These are phyloP conservation scores for Przewalskia tangutica DNA, from an alignment of 257 asterid genomes.

Conservation along the genomic window DNA sequence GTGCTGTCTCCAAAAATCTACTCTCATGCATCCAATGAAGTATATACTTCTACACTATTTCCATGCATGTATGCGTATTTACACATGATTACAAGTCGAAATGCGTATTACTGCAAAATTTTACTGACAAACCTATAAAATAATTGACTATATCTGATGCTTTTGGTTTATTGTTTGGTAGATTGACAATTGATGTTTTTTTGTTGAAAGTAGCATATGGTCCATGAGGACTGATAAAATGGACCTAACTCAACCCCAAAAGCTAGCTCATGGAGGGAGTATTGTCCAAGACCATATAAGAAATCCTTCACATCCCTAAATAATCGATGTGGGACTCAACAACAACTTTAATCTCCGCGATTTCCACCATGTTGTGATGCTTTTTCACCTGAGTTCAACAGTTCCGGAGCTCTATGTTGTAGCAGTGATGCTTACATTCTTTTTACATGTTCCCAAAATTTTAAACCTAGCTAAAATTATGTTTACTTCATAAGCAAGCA, in stretches of 20 bases:
- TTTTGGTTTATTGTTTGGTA: background rate
- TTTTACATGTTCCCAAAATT: no score
- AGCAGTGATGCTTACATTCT: slow-evolving; percentile 12
- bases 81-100: background rate
- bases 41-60: background rate
- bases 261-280: no score
- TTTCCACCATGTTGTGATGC: slow-evolving; percentile 77
- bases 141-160: background rate
- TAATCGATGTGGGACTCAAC: no score
- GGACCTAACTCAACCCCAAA: no score
- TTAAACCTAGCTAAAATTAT: no score
- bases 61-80: no score
- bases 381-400: slow-evolving; percentile 35
- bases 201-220: slow-evolving; percentile 82
- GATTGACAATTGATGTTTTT: slow-evolving; percentile 11
- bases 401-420: slow-evolving; percentile 27
- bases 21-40: slow-evolving; percentile 45
- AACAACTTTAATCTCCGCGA: slow-evolving; percentile 64
- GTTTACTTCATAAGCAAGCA: background rate
- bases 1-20: slow-evolving; percentile 44
- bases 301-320: no score
- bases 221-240: slow-evolving; percentile 26
- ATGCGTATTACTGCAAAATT: background rate
- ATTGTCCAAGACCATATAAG: no score
- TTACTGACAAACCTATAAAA: no score